Percentiles rank a stretch among this genome's conserved stretches.
phyloP scores from a whole-genome alignment of 371 early-diverging fungal genomes.

The Basidiobolus heterosporus region DNA sequence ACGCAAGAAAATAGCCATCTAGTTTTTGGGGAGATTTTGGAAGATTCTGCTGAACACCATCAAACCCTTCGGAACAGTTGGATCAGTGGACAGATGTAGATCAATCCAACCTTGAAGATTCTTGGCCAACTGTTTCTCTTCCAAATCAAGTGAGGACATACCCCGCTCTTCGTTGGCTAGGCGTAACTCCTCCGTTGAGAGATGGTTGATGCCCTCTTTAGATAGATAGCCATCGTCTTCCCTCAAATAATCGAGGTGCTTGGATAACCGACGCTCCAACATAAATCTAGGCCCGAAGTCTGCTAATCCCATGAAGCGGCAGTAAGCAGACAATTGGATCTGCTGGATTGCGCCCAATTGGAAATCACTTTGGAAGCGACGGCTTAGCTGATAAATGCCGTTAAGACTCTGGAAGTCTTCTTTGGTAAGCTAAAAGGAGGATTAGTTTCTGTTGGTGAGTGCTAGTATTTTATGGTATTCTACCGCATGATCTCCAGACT shows the following conservation, averaged over 20 bases:
- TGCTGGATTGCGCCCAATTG: too few relatives aligned
- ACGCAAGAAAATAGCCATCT: too few relatives aligned
- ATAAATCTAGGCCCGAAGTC: slow-evolving; percentile 31
- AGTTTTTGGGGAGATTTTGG: not conserved
- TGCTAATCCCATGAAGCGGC: slow-evolving; percentile 30
- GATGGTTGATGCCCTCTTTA: slow-evolving; percentile 22
- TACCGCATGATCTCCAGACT: too few relatives aligned
- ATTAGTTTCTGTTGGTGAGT: too few relatives aligned
- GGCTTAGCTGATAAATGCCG: too few relatives aligned
- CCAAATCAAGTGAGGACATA: slow-evolving; percentile 19
- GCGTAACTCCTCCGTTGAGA: slow-evolving; percentile 22
- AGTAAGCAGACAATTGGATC: too few relatives aligned
- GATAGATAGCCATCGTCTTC: slow-evolving; percentile 27
- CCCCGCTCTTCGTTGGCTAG: slow-evolving; percentile 43
- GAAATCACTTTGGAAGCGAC: too few relatives aligned
- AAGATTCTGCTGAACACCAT: slow-evolving; percentile 30
- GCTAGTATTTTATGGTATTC: too few relatives aligned
- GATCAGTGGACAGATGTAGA: slow-evolving; percentile 14
- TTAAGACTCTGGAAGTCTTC: too few relatives aligned
- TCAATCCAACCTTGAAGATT: slow-evolving; percentile 31
- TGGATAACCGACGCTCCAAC: slow-evolving; percentile 25
- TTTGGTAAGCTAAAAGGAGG: too few relatives aligned
- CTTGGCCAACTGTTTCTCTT: not conserved
- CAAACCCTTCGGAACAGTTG: slow-evolving; percentile 21
- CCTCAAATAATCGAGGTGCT: slow-evolving; percentile 27